A percentile compares a stretch with the other conserved stretches of the same genome.
Conservation (phyloP, 176 grass and related monocot genomes). For the Zea luxurians region DNA sequence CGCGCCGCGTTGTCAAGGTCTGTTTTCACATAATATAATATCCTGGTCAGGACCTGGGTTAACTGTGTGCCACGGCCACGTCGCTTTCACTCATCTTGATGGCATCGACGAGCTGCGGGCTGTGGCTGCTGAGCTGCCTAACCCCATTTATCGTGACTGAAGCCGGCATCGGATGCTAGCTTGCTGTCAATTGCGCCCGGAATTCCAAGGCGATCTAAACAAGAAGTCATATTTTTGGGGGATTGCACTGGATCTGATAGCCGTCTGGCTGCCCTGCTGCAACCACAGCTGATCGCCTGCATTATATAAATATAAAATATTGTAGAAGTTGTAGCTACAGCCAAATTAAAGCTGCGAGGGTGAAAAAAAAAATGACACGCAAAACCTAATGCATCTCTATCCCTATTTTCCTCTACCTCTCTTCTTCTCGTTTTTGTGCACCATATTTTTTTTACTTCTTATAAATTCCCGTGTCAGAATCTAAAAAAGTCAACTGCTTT, state of each 20-base stretch:
- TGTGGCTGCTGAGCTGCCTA: constrained; percentile 32
- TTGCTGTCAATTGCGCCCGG: constrained; percentile 11
- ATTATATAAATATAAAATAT: no score
- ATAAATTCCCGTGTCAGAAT: no score
- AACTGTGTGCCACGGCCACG: constrained; percentile 18
- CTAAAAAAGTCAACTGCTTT: no score
- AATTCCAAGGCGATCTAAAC: constrained; percentile 17
- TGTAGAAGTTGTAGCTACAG: no score
- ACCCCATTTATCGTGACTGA: neutral
- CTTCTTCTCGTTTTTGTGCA: no score
- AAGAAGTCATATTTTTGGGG: constrained; percentile 27
- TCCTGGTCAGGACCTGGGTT: neutral
- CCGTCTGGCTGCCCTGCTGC: neutral
- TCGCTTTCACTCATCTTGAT: constrained; percentile 6
- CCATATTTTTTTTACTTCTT: no score
- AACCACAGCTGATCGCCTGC: no score
- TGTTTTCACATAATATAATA: constrained; percentile 33
- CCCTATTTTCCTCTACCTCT: no score
- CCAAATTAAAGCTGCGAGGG: no score
- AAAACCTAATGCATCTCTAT: no score
- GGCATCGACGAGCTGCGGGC: neutral
- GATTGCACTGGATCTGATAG: constrained; percentile 5
- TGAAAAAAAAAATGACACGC: neutral
- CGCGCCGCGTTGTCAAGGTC: constrained; percentile 11
- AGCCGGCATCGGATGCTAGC: neutral